Evolutionary conservation across 2,329 filamentous ascomycete species (phyloP), one percentile per base, ranked within the genome.

Genomic region (Sporothrix protearum): DNA sequence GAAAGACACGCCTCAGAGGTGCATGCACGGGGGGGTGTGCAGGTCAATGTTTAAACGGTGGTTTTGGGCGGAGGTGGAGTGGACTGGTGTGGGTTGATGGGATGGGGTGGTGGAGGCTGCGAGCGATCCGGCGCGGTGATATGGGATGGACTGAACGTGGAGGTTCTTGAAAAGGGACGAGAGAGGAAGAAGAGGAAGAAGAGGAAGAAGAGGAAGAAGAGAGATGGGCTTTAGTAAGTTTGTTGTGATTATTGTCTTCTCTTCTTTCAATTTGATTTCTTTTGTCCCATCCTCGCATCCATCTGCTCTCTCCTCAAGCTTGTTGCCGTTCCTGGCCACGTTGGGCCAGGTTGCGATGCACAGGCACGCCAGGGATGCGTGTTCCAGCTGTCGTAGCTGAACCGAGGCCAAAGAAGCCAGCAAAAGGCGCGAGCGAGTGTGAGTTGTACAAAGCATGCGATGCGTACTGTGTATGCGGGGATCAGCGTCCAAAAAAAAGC

Each of bases 21-120:
- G 57, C 57, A 59, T 59, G 55, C 30, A 22, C 30, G 57, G 57
- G 57, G 57, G 55, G 59, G 36, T 16, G 59, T 64, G 33, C 14
- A 57, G 25, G n/a, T 53, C 25, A 45, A 64, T 64, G 59, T 64
- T 64, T 64, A 64, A 64, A 64, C 36, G 59, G 59, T 64, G 36
- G 22, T 64, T 45, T 28, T 14, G 22, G 59, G 59, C n/a, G 33
- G 59, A 45, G 36, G 59, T 64, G 59, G 59, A 64, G 59, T 64
- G n/a, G 6, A n/a, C 19, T 12, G n/a, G 33, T 3, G 33, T 63
- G 57, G 57, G 36, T 25, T 53, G 57, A 10, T 42, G 57, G 57
- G 42, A 47, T 47, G 42, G 42, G 2, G 25, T 53, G 22, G 51
- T 55, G 51, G 25, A 55, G 36, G 36, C n/a, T 63, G 57, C 57